Evolutionary conservation across 345 rosid genomes (phyloP).

Genomic region (Crucihimalaya himalaica): DNA sequence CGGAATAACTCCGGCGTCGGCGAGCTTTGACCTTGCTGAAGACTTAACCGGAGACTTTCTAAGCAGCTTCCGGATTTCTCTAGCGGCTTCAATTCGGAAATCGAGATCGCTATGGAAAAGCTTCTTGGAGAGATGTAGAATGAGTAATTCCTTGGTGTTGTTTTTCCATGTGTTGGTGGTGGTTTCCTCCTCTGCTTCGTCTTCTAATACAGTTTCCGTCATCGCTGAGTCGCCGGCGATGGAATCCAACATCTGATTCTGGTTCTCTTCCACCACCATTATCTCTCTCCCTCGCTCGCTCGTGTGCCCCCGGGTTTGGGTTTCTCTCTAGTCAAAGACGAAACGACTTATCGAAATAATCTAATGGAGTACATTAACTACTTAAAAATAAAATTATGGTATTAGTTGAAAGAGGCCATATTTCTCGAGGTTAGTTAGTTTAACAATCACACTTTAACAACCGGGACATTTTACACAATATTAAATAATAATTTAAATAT

Average conservation of each 20-base stretch:
- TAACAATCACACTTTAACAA: background rate
- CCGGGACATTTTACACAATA: background rate
- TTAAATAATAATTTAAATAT: too few relatives aligned
- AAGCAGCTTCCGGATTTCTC: conserved; percentile 57
- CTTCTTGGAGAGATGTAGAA: conserved; percentile 49
- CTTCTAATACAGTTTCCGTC: background rate
- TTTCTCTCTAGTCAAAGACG: background rate
- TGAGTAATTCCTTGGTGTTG: conserved; percentile 48
- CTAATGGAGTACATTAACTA: too few relatives aligned
- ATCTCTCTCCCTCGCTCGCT: background rate
- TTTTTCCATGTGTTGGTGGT: conserved; percentile 44
- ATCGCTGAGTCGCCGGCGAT: conserved; percentile 6
- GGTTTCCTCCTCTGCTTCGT: conserved; percentile 40
- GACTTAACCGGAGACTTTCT: conserved; percentile 59
- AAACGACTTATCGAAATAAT: background rate
- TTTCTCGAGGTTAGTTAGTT: conserved; percentile 20
- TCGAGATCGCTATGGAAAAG: conserved; percentile 63
- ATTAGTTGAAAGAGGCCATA: conserved; percentile 5
- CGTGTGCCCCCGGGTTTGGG: background rate
- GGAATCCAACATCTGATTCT: background rate
- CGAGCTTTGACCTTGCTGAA: conserved; percentile 56
- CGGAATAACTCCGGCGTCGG: conserved; percentile 69
- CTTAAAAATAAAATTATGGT: background rate
- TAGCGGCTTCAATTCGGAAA: conserved; percentile 66
- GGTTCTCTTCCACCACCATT: conserved; percentile 23